These are phyloP conservation scores for Austroboletus eburneus DNA, from an alignment of 768 basidiomycete genomes.

Conservation along the genomic window DNA sequence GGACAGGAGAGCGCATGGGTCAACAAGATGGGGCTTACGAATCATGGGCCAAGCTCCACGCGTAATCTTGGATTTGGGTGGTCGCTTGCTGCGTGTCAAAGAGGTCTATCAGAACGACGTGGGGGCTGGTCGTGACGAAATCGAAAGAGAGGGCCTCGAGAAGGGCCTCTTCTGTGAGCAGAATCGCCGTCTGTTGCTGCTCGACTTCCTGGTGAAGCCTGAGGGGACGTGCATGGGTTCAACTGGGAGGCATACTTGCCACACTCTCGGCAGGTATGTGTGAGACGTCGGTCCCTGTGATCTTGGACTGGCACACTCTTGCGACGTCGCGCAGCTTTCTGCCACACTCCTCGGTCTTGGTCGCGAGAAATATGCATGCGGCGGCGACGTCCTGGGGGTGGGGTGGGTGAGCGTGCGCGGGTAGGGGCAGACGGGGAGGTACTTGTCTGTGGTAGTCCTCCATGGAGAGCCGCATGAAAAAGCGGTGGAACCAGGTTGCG, in stretches of 20 bases:
- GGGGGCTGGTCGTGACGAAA: conserved; percentile 73
- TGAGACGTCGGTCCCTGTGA: conserved; percentile 49
- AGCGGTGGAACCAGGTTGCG: conserved; percentile 87
- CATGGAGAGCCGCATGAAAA: conserved; percentile 85
- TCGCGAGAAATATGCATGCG: conserved; percentile 81
- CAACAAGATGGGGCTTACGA: conserved; percentile 49
- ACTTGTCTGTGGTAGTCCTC: conserved; percentile 79
- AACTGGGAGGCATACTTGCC: conserved; percentile 37
- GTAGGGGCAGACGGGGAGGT: conserved; percentile 5
- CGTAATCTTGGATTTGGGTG: conserved; percentile 58
- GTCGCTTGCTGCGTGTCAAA: conserved; percentile 54
- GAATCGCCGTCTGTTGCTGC: conserved; percentile 61
- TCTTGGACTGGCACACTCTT: conserved; percentile 67
- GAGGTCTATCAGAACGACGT: conserved; percentile 69
- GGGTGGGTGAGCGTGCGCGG: conserved; percentile 8
- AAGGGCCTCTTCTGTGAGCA: conserved; percentile 72
- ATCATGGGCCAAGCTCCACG: conserved; percentile 86
- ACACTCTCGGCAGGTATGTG: conserved; percentile 61
- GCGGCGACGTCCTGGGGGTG: conserved; percentile 70
- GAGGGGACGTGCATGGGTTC: background rate
- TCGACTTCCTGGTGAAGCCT: conserved; percentile 60
- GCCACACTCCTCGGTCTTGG: conserved; percentile 90
- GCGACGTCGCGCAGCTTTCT: conserved; percentile 85
- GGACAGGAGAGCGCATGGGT: conserved; percentile 3
- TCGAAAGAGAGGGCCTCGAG: conserved; percentile 85